A percentile compares a stretch with the other conserved stretches of the same genome.
Conservation (phyloP, 441 rosid species). For the Corymbia citriodora region DNA sequence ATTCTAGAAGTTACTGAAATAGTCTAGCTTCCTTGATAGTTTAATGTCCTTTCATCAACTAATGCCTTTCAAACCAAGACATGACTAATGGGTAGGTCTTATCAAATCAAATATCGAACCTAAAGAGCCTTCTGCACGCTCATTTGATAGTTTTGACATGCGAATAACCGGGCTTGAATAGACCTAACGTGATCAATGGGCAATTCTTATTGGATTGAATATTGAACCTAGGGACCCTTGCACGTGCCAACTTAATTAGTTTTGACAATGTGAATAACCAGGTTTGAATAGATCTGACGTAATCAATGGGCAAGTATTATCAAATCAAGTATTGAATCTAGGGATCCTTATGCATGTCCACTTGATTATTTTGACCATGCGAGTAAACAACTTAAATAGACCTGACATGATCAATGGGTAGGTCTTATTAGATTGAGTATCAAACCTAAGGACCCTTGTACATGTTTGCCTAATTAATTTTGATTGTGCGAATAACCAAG, state of each 20-base stretch:
- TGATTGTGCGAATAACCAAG: background rate
- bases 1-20: background rate
- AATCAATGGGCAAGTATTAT: background rate
- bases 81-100: background rate
- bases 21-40: background rate
- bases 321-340: background rate
- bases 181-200: background rate
- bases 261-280: background rate
- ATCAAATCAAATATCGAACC: background rate
- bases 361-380: background rate
- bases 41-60: background rate
- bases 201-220: too few relatives aligned
- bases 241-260: rapidly evolving
- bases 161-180: background rate
- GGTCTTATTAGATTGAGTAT: background rate
- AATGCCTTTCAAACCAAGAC: background rate
- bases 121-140: background rate
- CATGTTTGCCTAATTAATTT: rapidly evolving
- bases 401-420: background rate
- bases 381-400: background rate
- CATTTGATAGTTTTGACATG: background rate
- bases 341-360: background rate
- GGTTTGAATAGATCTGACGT: background rate
- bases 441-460: background rate
- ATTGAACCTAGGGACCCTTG: background rate